Conservation (phyloP, 805 yeast species). For the Schizosaccharomyces lindneri region DNA sequence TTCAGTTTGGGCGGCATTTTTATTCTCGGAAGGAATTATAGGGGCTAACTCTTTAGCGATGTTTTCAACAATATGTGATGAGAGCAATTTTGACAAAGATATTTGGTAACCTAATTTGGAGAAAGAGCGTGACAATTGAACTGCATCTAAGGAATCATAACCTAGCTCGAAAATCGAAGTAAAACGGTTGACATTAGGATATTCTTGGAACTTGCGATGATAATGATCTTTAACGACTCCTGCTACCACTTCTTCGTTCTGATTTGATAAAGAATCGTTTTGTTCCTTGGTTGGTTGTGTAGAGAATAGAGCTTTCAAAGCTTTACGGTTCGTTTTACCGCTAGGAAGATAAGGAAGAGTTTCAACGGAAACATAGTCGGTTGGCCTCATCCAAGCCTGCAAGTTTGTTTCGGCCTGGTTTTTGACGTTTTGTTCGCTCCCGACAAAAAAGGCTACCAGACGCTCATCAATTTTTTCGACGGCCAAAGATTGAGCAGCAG, state of each 20-base stretch:
- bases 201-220: background rate
- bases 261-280: background rate
- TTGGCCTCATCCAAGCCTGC: slow-evolving; percentile 9
- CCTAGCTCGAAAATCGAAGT: slow-evolving; percentile 4
- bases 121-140: background rate
- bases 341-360: slow-evolving; percentile 8
- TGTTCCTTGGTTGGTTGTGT: background rate
- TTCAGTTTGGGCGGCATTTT: too few species aligned
- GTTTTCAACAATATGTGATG: too few species aligned
- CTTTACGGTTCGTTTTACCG: slow-evolving; percentile 8
- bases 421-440: background rate
- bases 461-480: slow-evolving; percentile 1
- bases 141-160: slow-evolving; percentile 4
- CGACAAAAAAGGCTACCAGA: slow-evolving; percentile 5
- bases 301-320: background rate
- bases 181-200: background rate
- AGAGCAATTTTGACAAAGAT: background rate
- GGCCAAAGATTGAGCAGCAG: slow-evolving; percentile 4
- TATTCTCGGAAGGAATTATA: too few species aligned
- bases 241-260: background rate
- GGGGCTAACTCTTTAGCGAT: too few species aligned
- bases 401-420: slow-evolving; percentile 3
- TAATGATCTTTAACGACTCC: background rate
- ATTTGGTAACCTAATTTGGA: background rate
- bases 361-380: slow-evolving; percentile 2